phyloP scores from a whole-genome alignment of 2,329 filamentous ascomycete genomes.

The Trichoderma hamatum region DNA sequence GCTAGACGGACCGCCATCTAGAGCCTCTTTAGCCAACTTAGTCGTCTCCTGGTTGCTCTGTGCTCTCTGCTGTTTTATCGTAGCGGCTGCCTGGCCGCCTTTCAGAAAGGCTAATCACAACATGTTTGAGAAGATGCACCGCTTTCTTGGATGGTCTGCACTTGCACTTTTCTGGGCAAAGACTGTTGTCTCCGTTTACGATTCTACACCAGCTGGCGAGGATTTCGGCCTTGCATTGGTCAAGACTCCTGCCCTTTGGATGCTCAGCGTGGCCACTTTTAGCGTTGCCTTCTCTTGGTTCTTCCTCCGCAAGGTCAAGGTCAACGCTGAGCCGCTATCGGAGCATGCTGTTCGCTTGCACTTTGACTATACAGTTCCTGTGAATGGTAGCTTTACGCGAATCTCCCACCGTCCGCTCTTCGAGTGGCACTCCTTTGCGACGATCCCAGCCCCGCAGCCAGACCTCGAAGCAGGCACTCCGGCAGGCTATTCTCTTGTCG shows the following conservation, averaged over 20 bases:
- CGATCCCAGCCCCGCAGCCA: slow-evolving; percentile 61
- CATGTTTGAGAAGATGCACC: slow-evolving; percentile 70
- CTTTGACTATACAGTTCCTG: slow-evolving; percentile 65
- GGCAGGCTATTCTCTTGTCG: slow-evolving; percentile 65
- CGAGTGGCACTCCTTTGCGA: slow-evolving; percentile 78
- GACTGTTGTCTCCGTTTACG: slow-evolving; percentile 57
- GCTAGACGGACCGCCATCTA: slow-evolving; percentile 30
- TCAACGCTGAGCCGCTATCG: slow-evolving; percentile 69
- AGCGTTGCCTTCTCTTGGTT: slow-evolving; percentile 75
- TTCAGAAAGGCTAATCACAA: slow-evolving; percentile 68
- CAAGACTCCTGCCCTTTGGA: slow-evolving; percentile 62
- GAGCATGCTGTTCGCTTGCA: slow-evolving; percentile 72
- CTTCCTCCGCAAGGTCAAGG: slow-evolving; percentile 67
- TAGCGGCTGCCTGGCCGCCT: slow-evolving; percentile 64
- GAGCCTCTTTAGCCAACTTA: slow-evolving; percentile 45
- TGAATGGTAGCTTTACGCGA: slow-evolving; percentile 52
- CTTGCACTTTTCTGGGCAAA: slow-evolving; percentile 68
- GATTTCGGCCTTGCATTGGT: slow-evolving; percentile 44
- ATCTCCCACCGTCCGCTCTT: slow-evolving; percentile 64
- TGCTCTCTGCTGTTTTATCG: slow-evolving; percentile 60
- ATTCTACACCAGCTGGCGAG: slow-evolving; percentile 41
- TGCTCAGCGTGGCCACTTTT: slow-evolving; percentile 64
- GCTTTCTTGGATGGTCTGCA: slow-evolving; percentile 72
- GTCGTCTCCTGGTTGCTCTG: slow-evolving; percentile 62
- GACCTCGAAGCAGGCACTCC: slow-evolving; percentile 32